Evolutionary conservation across 2,329 filamentous ascomycete genomes (phyloP), one percentile per base, ranked within the genome.

Genomic region (Cordyceps tenuipes): DNA sequence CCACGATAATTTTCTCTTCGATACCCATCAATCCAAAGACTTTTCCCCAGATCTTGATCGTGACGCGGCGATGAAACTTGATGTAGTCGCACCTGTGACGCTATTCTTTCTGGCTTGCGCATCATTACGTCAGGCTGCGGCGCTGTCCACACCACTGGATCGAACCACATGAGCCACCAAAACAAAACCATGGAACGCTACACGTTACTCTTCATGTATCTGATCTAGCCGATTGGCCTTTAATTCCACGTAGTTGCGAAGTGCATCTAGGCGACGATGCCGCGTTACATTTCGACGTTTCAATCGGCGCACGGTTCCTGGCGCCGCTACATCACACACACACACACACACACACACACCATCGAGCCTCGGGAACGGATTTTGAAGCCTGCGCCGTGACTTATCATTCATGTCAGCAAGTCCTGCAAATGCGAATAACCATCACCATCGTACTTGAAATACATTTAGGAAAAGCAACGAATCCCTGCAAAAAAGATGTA

Each of bases 1-100:
- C 59, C 48, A 52, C 59, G 48, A 23, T 57, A 57, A 61, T 61
- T 61, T 57, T 62, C 55, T 48, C 59, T 64, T 63, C 62, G 63
- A 64, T 64, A 64, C 63, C 63, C 63, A 61, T 63, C 60, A 64
- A 64, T 64, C 63, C 63, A 64, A 60, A 61, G 36, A 59, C 34
- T 54, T 48, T 55, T 43, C 9, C 23, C 15, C 23, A 43, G 26
- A 43, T 39, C 1, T 50, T 48, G 21, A 34, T 31, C n/a, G 34
- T 51, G 46, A 50, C 7, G 7, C 9, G 31, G 34, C 31, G 8
- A 57, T 19, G 9, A 36, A 29, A 50, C 7, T 51, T 13, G 26
- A 15, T 44, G 47, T 51, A 21, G 34, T 43, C 9, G 23, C 29
- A 15, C 31, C 19, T 19, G 46, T 47, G 39, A 52, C 46, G 56